Evolutionary conservation across 2,329 filamentous ascomycete species (phyloP).

Genomic region (Clarireedia sp.): DNA sequence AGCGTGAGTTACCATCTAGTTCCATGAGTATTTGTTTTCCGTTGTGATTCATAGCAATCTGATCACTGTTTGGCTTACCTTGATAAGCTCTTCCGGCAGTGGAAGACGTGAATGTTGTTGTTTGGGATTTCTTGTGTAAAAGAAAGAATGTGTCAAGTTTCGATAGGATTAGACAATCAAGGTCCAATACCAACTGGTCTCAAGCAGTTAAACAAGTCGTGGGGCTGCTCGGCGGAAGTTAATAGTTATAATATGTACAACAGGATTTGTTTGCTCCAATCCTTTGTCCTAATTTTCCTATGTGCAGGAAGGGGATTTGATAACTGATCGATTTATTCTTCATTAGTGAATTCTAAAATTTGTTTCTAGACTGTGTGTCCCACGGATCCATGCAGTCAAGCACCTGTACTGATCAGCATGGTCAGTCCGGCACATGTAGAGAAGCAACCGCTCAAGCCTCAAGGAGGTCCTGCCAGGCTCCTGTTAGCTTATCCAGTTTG

Average conservation of each 20-base stretch:
- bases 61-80: conserved; percentile 4
- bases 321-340: not conserved
- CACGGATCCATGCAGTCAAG: too few relatives aligned
- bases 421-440: too few relatives aligned
- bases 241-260: conserved; percentile 19
- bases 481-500: not conserved
- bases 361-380: too few relatives aligned
- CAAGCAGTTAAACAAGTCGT: conserved; percentile 12
- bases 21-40: conserved; percentile 3
- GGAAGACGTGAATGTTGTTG: not conserved
- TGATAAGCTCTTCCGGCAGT: not conserved
- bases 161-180: conserved; percentile 10
- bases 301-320: not conserved
- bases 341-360: too few relatives aligned
- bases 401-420: too few relatives aligned
- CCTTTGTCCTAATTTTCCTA: not conserved
- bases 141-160: conserved; percentile 14
- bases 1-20: conserved; percentile 14
- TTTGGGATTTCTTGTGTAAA: conserved; percentile 4
- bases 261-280: conserved; percentile 15
- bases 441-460: too few relatives aligned
- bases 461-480: not conserved
- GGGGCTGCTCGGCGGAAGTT: conserved; percentile 14
- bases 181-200: conserved; percentile 4
- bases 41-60: not conserved